Evolutionary conservation across 768 basidiomycete genomes (phyloP).

Genomic region (Hirschioporus abietinus): DNA sequence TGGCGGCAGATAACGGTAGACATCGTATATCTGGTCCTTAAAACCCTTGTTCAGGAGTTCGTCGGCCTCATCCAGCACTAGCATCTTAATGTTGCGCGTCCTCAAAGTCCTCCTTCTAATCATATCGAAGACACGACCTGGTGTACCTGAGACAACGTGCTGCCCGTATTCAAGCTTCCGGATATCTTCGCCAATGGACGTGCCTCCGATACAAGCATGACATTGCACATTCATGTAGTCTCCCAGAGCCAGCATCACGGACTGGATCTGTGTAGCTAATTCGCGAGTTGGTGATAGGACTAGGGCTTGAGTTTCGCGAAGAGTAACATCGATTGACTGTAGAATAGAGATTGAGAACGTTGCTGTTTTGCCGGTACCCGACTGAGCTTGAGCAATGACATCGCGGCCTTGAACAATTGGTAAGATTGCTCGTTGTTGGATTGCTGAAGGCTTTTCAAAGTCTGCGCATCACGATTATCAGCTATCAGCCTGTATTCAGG

Average conservation of each 20-base stretch:
- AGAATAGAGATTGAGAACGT: constrained; percentile 98
- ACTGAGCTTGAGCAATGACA: constrained; percentile 98
- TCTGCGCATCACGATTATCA: constrained; percentile 35
- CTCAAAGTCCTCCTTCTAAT: constrained; percentile 90
- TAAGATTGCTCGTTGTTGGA: constrained; percentile 96
- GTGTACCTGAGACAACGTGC: constrained; percentile 95
- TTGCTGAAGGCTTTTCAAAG: constrained; percentile 98
- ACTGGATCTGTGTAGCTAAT: constrained; percentile 98
- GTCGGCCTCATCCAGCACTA: constrained; percentile 92
- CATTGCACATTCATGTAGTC: constrained; percentile 99
- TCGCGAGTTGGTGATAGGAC: constrained; percentile 98
- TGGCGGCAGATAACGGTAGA: constrained; percentile 94
- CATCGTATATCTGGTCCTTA: constrained; percentile 99
- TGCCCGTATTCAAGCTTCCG: constrained; percentile 96
- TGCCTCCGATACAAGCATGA: constrained; percentile 97
- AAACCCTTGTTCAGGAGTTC: constrained; percentile 97
- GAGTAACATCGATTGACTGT: constrained; percentile 92
- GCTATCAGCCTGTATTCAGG: background rate
- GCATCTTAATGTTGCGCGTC: constrained; percentile 97
- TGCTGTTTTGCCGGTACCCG: constrained; percentile 99
- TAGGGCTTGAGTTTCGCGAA: constrained; percentile 94
- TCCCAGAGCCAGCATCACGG: constrained; percentile 90
- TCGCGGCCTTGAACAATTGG: constrained; percentile 95
- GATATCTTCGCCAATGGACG: constrained; percentile 96
- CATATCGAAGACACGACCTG: constrained; percentile 99